These are phyloP conservation scores for Monascus purpureus DNA, from an alignment of 495 filamentous ascomycete genomes.

Conservation along the genomic window DNA sequence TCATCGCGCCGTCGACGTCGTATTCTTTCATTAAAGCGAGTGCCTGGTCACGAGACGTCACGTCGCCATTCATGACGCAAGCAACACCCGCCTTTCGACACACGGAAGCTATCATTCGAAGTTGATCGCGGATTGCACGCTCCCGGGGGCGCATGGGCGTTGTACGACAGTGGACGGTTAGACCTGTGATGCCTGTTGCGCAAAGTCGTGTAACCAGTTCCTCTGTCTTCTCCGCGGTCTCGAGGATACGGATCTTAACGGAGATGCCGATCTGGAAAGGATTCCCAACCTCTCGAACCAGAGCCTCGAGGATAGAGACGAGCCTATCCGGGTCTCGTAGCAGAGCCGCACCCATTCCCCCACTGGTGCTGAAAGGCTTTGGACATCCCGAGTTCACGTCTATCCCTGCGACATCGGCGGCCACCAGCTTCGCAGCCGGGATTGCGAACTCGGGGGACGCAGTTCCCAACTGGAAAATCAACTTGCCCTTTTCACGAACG, in stretches of 20 bases:
- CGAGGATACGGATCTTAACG: slow-evolving; percentile 87
- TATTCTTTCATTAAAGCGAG: slow-evolving; percentile 54
- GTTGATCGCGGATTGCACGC: slow-evolving; percentile 70
- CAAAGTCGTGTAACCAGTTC: slow-evolving; percentile 59
- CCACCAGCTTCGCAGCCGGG: slow-evolving; percentile 67
- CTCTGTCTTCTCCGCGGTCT: slow-evolving; percentile 57
- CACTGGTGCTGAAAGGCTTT: slow-evolving; percentile 81
- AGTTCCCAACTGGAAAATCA: slow-evolving; percentile 89
- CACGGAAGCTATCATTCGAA: slow-evolving; percentile 61
- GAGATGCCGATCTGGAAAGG: slow-evolving; percentile 77
- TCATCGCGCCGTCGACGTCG: slow-evolving; percentile 89
- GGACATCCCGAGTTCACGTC: slow-evolving; percentile 96
- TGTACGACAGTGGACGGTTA: slow-evolving; percentile 92
- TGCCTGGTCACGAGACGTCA: slow-evolving; percentile 54
- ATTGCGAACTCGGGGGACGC: slow-evolving; percentile 69
- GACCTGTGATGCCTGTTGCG: slow-evolving; percentile 72
- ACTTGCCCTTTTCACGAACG: slow-evolving; percentile 47
- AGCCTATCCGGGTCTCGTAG: slow-evolving; percentile 71
- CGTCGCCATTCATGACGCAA: slow-evolving; percentile 91
- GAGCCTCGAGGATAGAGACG: slow-evolving; percentile 60
- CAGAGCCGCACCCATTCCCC: slow-evolving; percentile 91
- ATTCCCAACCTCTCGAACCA: slow-evolving; percentile 64
- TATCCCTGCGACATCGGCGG: slow-evolving; percentile 76
- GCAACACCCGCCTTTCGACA: slow-evolving; percentile 76
- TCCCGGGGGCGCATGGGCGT: slow-evolving; percentile 89